Percentiles rank a stretch among this genome's conserved stretches.
Evolutionary conservation across 2,329 filamentous ascomycete species (phyloP).

Genomic region (Blumeria hordei): DNA sequence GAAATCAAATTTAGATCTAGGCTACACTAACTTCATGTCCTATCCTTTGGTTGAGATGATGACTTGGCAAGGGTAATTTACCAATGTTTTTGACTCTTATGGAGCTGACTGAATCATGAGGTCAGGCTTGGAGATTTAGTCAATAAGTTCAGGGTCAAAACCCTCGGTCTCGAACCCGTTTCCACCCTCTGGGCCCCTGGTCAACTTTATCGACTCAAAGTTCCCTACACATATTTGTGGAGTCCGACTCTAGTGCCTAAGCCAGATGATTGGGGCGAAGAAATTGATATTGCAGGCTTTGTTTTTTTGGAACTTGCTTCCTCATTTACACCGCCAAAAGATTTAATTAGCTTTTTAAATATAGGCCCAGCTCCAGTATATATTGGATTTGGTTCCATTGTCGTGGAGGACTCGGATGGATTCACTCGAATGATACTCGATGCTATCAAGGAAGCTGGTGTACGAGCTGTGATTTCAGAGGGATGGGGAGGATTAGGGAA

Average conservation of each 20-base stretch:
- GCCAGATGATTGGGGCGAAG: conserved; percentile 39
- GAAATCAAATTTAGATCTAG: conserved; percentile 43
- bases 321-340: conserved; percentile 30
- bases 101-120: not conserved
- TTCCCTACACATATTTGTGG: conserved; percentile 56
- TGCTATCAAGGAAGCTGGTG: conserved; percentile 38
- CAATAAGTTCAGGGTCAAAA: conserved; percentile 47
- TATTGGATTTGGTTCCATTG: conserved; percentile 55
- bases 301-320: conserved; percentile 50
- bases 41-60: conserved; percentile 67
- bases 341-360: conserved; percentile 29
- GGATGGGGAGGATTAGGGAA: conserved; percentile 52
- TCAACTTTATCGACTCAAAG: conserved; percentile 44
- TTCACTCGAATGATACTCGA: conserved; percentile 51
- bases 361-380: conserved; percentile 38
- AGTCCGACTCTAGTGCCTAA: conserved; percentile 41
- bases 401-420: conserved; percentile 43
- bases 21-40: conserved; percentile 57
- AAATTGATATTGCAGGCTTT: conserved; percentile 55
- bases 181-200: conserved; percentile 57
- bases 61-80: conserved; percentile 53
- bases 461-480: conserved; percentile 48
- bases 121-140: conserved; percentile 43
- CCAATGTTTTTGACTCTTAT: not conserved
- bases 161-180: conserved; percentile 46